These are phyloP conservation scores for Anisogramma anomala DNA, from an alignment of 2,329 filamentous ascomycete species.

Conservation along the genomic window DNA sequence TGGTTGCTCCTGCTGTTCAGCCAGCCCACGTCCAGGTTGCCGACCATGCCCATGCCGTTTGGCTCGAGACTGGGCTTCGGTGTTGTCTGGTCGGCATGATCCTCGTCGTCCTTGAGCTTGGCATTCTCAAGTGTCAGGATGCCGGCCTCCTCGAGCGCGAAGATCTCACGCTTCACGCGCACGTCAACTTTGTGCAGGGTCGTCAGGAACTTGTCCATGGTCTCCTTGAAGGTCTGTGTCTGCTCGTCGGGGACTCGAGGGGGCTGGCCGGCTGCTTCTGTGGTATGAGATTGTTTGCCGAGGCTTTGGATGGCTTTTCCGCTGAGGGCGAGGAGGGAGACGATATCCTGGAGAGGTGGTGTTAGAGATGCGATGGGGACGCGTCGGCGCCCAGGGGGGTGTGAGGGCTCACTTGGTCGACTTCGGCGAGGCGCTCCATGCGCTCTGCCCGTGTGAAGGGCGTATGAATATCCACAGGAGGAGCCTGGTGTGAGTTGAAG, in stretches of 20 bases:
- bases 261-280: conserved; percentile 6
- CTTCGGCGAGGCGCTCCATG: conserved; percentile 66
- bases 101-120: conserved; percentile 17
- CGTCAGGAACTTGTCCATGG: conserved; percentile 56
- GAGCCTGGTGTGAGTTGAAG: conserved; percentile 15
- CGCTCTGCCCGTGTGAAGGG: conserved; percentile 66
- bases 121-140: conserved; percentile 45
- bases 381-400: not conserved
- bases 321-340: conserved; percentile 34
- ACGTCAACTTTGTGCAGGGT: conserved; percentile 66
- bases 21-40: conserved; percentile 70
- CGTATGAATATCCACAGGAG: conserved; percentile 24
- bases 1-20: conserved; percentile 76
- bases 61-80: conserved; percentile 31
- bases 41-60: conserved; percentile 43
- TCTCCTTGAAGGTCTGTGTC: conserved; percentile 44
- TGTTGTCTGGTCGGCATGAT: conserved; percentile 26
- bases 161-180: conserved; percentile 61
- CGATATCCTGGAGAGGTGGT: conserved; percentile 30
- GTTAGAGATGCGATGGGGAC: not conserved
- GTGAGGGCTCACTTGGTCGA: conserved; percentile 49
- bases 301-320: conserved; percentile 53
- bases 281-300: conserved; percentile 28
- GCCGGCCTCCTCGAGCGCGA: conserved; percentile 69
- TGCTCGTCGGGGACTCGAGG: conserved; percentile 32